Conservation (phyloP, 2,329 filamentous ascomycete species). For the Xylariaceae sp. region DNA sequence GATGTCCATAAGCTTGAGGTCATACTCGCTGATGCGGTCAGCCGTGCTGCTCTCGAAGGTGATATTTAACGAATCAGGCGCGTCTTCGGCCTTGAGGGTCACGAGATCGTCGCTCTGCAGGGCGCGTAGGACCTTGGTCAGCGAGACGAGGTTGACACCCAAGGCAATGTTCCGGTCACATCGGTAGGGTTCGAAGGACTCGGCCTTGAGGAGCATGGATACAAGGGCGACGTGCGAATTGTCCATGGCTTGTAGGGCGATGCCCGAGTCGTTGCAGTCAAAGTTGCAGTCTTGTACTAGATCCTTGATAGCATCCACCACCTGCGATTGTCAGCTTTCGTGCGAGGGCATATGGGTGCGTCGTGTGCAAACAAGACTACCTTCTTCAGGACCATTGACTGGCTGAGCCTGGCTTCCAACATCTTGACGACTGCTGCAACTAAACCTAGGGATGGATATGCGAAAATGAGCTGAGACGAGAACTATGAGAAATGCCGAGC, state of each 20-base stretch:
- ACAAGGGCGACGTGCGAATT: slow-evolving; percentile 99
- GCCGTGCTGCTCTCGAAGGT: slow-evolving; percentile 86
- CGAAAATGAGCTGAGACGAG: not conserved
- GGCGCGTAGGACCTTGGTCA: slow-evolving; percentile 94
- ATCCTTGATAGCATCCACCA: slow-evolving; percentile 98
- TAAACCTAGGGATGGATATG: not conserved
- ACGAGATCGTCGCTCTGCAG: slow-evolving; percentile 92
- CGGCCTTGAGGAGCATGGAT: slow-evolving; percentile 96
- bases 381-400: slow-evolving; percentile 94
- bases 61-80: slow-evolving; percentile 91
- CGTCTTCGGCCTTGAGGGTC: slow-evolving; percentile 94
- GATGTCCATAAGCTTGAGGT: slow-evolving; percentile 99
- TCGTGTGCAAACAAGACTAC: slow-evolving; percentile 42
- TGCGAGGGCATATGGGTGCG: not conserved
- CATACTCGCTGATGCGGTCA: slow-evolving; percentile 96
- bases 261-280: slow-evolving; percentile 99
- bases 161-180: slow-evolving; percentile 99
- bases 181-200: slow-evolving; percentile 90
- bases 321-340: slow-evolving; percentile 48
- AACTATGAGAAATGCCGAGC: not conserved
- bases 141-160: slow-evolving; percentile 91
- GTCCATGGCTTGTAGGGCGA: slow-evolving; percentile 98
- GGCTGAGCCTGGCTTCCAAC: slow-evolving; percentile 96
- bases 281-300: slow-evolving; percentile 99
- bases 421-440: slow-evolving; percentile 45